A percentile compares a stretch with the other conserved stretches of the same genome.
Conservation (phyloP, 2,329 filamentous ascomycete species). For the Trichocomaceae sp. region DNA sequence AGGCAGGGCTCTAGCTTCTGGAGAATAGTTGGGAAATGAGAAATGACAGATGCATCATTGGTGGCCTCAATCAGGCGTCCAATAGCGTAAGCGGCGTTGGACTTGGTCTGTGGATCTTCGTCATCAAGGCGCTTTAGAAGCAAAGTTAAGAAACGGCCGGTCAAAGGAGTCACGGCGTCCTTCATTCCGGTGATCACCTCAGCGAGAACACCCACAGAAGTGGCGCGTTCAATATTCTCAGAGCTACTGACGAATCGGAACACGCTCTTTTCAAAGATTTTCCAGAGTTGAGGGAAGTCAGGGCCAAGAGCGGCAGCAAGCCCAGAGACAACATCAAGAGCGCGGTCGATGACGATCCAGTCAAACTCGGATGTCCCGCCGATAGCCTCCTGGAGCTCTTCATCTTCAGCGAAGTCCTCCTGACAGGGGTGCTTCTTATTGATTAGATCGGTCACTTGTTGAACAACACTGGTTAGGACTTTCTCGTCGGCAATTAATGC, state of each 20-base stretch:
- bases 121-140: constrained; percentile 82
- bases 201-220: constrained; percentile 83
- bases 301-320: constrained; percentile 74
- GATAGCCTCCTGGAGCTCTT: constrained; percentile 66
- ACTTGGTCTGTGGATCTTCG: constrained; percentile 85
- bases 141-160: constrained; percentile 66
- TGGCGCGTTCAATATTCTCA: constrained; percentile 80
- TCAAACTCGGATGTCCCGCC: constrained; percentile 89
- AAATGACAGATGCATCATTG: constrained; percentile 62
- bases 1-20: constrained; percentile 80
- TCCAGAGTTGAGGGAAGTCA: constrained; percentile 83
- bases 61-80: constrained; percentile 81
- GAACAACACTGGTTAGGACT: constrained; percentile 68
- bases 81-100: constrained; percentile 87
- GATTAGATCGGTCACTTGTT: constrained; percentile 70
- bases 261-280: constrained; percentile 88
- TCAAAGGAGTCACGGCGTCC: constrained; percentile 72
- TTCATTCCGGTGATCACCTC: constrained; percentile 86
- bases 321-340: constrained; percentile 81
- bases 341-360: constrained; percentile 93
- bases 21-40: constrained; percentile 70
- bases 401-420: constrained; percentile 75
- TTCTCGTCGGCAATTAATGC: constrained; percentile 69
- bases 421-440: constrained; percentile 90
- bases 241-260: constrained; percentile 80